Conservation (phyloP, 2,329 filamentous ascomycete genomes). For the Orbilia oligospora region DNA sequence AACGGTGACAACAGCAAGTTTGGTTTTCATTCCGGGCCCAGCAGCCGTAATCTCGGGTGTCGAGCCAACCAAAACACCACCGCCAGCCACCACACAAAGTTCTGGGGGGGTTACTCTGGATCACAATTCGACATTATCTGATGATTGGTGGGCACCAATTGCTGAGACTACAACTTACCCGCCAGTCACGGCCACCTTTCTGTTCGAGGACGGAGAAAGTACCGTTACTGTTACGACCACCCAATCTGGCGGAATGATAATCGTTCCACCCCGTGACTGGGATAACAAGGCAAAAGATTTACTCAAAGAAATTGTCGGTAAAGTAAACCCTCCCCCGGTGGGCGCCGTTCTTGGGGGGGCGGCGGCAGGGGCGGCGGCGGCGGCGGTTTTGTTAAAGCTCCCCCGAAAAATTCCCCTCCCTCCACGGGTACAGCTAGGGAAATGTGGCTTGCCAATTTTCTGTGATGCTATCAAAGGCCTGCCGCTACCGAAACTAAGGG, state of each 20-base stretch:
- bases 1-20: background rate
- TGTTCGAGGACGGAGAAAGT: background rate
- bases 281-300: background rate
- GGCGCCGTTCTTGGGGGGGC: too few relatives aligned
- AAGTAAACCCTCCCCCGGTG: background rate
- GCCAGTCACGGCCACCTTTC: background rate
- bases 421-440: background rate
- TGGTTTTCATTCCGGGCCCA: background rate
- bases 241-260: background rate
- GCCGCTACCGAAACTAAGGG: too few relatives aligned
- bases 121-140: background rate
- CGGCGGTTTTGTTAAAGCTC: too few relatives aligned
- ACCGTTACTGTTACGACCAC: background rate
- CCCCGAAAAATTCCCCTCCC: background rate
- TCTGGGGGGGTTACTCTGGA: background rate
- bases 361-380: too few relatives aligned
- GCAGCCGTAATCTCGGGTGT: background rate
- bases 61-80: background rate
- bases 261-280: background rate
- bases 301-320: background rate
- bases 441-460: background rate
- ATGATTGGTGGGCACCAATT: background rate
- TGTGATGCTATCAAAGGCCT: background rate
- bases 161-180: background rate
- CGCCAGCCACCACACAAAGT: background rate